These are phyloP conservation scores for Diaporthe humulicola DNA, from an alignment of 2,329 filamentous ascomycete species.

Conservation along the genomic window DNA sequence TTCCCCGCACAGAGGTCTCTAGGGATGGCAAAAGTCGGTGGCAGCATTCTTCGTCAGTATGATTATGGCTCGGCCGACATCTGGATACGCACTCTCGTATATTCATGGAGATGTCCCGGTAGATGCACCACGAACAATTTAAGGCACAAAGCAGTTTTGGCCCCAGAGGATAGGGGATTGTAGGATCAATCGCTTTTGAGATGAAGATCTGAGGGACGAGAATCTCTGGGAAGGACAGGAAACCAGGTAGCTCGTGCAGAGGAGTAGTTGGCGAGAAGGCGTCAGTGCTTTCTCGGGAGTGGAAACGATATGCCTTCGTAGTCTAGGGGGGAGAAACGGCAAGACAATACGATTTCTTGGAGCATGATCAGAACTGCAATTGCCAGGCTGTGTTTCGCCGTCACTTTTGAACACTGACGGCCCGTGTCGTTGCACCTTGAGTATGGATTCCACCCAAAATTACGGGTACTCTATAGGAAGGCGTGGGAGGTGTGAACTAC, in stretches of 20 bases:
- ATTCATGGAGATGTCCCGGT: not conserved
- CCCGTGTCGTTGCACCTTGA: not conserved
- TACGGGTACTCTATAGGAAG: not conserved
- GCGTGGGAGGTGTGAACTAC: not conserved
- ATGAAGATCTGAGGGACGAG: not conserved
- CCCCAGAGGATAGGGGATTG: not conserved
- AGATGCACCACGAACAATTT: not conserved
- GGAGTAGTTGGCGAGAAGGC: not conserved
- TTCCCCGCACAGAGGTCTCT: slow-evolving; percentile 11
- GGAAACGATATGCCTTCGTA: slow-evolving; percentile 8
- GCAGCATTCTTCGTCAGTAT: slow-evolving; percentile 32
- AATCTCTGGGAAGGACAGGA: not conserved
- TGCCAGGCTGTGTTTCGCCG: not conserved
- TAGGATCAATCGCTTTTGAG: not conserved
- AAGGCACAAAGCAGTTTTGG: slow-evolving; percentile 4
- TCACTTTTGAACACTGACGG: not conserved
- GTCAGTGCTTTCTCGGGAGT: not conserved
- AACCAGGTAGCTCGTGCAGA: slow-evolving; percentile 2
- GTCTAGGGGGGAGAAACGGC: slow-evolving; percentile 13
- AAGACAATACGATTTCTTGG: slow-evolving; percentile 26
- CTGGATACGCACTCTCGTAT: slow-evolving; percentile 35
- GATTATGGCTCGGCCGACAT: slow-evolving; percentile 21
- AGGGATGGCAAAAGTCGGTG: slow-evolving; percentile 20
- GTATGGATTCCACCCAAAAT: not conserved
- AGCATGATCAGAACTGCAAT: not conserved